Evolutionary conservation across 2,329 filamentous ascomycete species (phyloP).

Genomic region (Calonectria hongkongensis): DNA sequence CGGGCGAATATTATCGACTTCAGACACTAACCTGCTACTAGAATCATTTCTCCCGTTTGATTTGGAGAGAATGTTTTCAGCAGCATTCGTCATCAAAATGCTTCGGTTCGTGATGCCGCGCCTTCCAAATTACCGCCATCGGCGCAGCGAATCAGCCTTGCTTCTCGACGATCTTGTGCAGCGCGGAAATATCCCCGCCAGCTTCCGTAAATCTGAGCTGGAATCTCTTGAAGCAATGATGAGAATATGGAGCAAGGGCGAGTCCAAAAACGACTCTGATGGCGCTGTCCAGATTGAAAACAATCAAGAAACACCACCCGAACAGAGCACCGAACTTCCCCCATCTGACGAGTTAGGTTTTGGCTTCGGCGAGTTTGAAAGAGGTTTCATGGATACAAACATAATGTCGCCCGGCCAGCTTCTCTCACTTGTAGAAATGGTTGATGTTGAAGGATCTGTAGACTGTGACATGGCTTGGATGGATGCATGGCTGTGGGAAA

Average conservation of each 20-base stretch:
- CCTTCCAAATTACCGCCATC: slow-evolving; percentile 26
- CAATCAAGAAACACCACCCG: not conserved
- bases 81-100: slow-evolving; percentile 34
- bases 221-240: slow-evolving; percentile 34
- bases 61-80: slow-evolving; percentile 37
- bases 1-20: not conserved
- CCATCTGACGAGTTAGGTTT: not conserved
- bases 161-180: slow-evolving; percentile 34
- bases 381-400: slow-evolving; percentile 1
- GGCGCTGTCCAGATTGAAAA: not conserved
- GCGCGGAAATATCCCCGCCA: slow-evolving; percentile 31
- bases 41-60: slow-evolving; percentile 38
- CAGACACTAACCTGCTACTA: not conserved
- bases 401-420: slow-evolving; percentile 35
- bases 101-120: slow-evolving; percentile 32
- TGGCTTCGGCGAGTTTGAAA: slow-evolving; percentile 8
- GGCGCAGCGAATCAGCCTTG: slow-evolving; percentile 13
- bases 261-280: not conserved
- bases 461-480: slow-evolving; percentile 35
- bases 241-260: slow-evolving; percentile 31
- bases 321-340: not conserved
- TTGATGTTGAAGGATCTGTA: slow-evolving; percentile 17
- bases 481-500: slow-evolving; percentile 36
- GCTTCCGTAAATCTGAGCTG: slow-evolving; percentile 33
- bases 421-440: slow-evolving; percentile 32